Evolutionary conservation across 2,329 filamentous ascomycete species (phyloP).

Genomic region (Ascochyta fabae): DNA sequence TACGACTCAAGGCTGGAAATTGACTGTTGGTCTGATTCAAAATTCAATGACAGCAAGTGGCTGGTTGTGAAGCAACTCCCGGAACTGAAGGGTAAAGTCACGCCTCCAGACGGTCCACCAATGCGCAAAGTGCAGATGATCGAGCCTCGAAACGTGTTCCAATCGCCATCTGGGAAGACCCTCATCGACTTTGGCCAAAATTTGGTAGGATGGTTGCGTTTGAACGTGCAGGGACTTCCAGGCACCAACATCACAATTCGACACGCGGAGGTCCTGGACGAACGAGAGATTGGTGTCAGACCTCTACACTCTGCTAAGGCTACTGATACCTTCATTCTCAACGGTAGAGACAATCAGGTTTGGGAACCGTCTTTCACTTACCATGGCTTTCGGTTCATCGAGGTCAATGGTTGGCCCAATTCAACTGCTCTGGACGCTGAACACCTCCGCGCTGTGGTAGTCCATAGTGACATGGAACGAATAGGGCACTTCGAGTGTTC

Average conservation of each 20-base stretch:
- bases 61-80: constrained; percentile 40
- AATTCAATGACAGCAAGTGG: constrained; percentile 37
- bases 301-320: constrained; percentile 56
- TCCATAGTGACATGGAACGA: constrained; percentile 61
- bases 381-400: constrained; percentile 58
- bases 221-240: constrained; percentile 48
- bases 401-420: constrained; percentile 48
- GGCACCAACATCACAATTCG: constrained; percentile 55
- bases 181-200: constrained; percentile 66
- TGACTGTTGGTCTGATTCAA: constrained; percentile 23
- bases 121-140: constrained; percentile 23
- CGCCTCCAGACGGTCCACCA: too few relatives aligned
- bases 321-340: constrained; percentile 45
- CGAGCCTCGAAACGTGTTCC: constrained; percentile 36
- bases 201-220: constrained; percentile 58
- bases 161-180: constrained; percentile 53
- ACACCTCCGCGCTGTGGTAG: constrained; percentile 49
- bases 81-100: constrained; percentile 28
- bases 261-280: constrained; percentile 64
- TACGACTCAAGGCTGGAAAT: constrained; percentile 54
- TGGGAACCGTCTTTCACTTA: constrained; percentile 62
- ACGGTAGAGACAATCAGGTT: constrained; percentile 7
- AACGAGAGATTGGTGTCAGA: constrained; percentile 51
- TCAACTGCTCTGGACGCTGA: not conserved
- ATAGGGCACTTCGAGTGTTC: constrained; percentile 62